phyloP scores from a whole-genome alignment of 2,329 filamentous ascomycete species.

The Aspergillus eucalypticola region DNA sequence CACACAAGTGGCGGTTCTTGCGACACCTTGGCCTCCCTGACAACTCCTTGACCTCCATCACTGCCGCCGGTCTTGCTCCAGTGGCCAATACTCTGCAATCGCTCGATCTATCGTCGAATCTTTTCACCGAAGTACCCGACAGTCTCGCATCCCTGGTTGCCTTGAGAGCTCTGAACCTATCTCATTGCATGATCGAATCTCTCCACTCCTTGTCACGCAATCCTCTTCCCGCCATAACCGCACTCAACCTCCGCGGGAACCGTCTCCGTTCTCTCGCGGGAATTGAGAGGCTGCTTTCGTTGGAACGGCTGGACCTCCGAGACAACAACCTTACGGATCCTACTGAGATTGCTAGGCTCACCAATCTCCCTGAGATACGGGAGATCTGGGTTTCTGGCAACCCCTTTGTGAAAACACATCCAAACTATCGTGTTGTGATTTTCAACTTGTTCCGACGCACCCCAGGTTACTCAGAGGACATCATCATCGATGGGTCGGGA shows the following conservation, averaged over 20 bases:
- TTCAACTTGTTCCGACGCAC: slow-evolving; percentile 94
- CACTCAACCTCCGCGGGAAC: slow-evolving; percentile 87
- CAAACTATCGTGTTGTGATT: slow-evolving; percentile 81
- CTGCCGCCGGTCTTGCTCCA: slow-evolving; percentile 72
- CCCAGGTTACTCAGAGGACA: slow-evolving; percentile 86
- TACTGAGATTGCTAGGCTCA: slow-evolving; percentile 83
- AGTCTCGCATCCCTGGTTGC: slow-evolving; percentile 81
- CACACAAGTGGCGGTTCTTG: slow-evolving; percentile 92
- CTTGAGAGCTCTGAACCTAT: slow-evolving; percentile 88
- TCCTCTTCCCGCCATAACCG: slow-evolving; percentile 85
- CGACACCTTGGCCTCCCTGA: slow-evolving; percentile 89
- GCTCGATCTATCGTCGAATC: slow-evolving; percentile 86
- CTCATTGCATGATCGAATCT: slow-evolving; percentile 96
- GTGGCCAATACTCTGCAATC: slow-evolving; percentile 87
- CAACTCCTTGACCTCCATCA: slow-evolving; percentile 81
- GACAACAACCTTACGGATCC: slow-evolving; percentile 92
- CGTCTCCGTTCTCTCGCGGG: slow-evolving; percentile 83
- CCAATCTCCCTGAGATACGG: slow-evolving; percentile 83
- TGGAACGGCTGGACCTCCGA: slow-evolving; percentile 86
- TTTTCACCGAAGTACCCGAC: slow-evolving; percentile 93
- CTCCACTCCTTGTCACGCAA: slow-evolving; percentile 82
- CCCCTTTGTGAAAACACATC: slow-evolving; percentile 83
- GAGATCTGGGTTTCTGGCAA: slow-evolving; percentile 94
- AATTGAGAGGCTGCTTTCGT: slow-evolving; percentile 80
- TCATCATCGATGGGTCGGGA: slow-evolving; percentile 80